Percentiles rank a stretch among this genome's conserved stretches.
Conservation (phyloP, 495 filamentous ascomycete species). For the Ramalina peruviana region DNA sequence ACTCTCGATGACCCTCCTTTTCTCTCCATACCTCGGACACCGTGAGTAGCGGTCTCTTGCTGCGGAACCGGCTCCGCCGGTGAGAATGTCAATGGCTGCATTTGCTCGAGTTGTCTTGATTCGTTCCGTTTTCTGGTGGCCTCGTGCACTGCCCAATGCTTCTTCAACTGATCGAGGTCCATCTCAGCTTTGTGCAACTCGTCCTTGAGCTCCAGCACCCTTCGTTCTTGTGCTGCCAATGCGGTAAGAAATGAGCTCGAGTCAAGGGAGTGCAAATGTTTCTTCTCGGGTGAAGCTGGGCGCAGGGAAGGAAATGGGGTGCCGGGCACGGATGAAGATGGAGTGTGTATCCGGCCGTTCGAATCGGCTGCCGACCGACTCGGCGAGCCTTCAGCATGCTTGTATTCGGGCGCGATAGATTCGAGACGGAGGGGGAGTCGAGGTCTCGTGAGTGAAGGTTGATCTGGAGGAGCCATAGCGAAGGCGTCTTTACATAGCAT, state of each 20-base stretch:
- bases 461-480: too few relatives aligned
- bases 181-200: slow-evolving; percentile 69
- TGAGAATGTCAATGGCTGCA: slow-evolving; percentile 40
- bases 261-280: slow-evolving; percentile 37
- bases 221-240: slow-evolving; percentile 85
- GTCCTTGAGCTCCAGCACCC: slow-evolving; percentile 80
- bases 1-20: slow-evolving; percentile 28
- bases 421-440: neutral
- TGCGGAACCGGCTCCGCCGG: slow-evolving; percentile 8
- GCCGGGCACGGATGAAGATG: slow-evolving; percentile 21
- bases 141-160: slow-evolving; percentile 68
- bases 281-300: slow-evolving; percentile 21
- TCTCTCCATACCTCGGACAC: slow-evolving; percentile 37
- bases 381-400: slow-evolving; percentile 25
- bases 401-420: neutral
- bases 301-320: slow-evolving; percentile 30
- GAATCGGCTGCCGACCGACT: slow-evolving; percentile 33
- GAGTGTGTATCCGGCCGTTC: slow-evolving; percentile 19
- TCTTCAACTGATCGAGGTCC: slow-evolving; percentile 65
- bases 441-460: neutral
- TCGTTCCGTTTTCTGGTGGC: slow-evolving; percentile 62
- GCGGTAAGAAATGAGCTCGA: slow-evolving; percentile 69
- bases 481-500: too few relatives aligned
- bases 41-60: slow-evolving; percentile 21
- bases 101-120: slow-evolving; percentile 38